A percentile compares a stretch with the other conserved stretches of the same genome.
phyloP scores from a whole-genome alignment of 139 green algal genomes.

The Chlorella ohadii region DNA sequence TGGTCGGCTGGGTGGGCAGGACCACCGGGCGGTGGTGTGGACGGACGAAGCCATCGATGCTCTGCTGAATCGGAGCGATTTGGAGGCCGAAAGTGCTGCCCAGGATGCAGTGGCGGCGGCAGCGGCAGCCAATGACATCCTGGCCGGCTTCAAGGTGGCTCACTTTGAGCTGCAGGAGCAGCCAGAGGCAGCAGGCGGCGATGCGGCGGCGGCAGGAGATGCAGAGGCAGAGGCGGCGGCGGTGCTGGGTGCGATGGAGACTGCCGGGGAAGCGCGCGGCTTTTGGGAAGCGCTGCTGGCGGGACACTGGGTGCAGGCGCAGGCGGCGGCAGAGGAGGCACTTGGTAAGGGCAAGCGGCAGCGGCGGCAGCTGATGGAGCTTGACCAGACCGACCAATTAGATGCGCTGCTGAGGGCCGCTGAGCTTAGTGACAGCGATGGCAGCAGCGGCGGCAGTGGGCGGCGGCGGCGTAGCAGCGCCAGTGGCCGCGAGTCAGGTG shows the following conservation, averaged over 20 bases:
- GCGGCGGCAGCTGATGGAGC: background rate
- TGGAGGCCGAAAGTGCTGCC: background rate
- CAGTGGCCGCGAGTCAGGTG: background rate
- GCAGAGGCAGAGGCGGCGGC: background rate
- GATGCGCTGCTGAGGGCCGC: background rate
- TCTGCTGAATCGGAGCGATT: constrained; percentile 1
- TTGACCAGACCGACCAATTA: background rate
- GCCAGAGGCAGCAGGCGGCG: background rate
- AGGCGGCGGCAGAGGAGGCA: background rate
- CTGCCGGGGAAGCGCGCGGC: background rate
- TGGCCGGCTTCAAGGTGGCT: constrained; percentile 16
- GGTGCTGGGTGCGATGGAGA: background rate
- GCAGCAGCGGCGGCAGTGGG: background rate
- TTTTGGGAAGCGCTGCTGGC: constrained; percentile 10
- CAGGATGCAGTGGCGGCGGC: background rate
- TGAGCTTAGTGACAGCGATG: background rate
- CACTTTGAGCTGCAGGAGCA: constrained; percentile 14
- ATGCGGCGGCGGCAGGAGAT: background rate
- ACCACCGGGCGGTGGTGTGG: constrained; percentile 13
- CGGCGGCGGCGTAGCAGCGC: background rate
- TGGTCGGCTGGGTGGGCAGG: constrained; percentile 6
- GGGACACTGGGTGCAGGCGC: background rate
- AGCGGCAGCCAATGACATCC: constrained; percentile 4
- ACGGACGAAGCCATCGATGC: constrained; percentile 1
- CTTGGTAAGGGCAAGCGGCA: constrained; percentile 23